A percentile compares a stretch with the other conserved stretches of the same genome.
phyloP scores from a whole-genome alignment of 768 basidiomycete species.

The Crepidotus variabilis region DNA sequence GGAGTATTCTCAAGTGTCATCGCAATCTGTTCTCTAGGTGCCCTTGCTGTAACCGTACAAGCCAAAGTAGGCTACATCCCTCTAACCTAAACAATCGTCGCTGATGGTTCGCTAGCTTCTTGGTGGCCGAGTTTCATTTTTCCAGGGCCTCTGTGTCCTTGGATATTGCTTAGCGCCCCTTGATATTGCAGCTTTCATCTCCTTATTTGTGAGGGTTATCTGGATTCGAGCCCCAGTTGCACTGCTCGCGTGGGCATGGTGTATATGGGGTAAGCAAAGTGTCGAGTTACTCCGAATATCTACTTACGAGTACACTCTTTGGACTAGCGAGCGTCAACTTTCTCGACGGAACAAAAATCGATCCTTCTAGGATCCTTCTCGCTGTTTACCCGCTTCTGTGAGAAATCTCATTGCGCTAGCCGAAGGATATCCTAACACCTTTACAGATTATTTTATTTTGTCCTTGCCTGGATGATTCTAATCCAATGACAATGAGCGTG shows the following conservation, averaged over 20 bases:
- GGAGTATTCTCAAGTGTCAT: constrained; percentile 94
- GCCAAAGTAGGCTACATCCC: constrained; percentile 62
- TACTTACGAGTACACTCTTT: not conserved
- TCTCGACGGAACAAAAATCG: constrained; percentile 92
- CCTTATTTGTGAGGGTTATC: constrained; percentile 80
- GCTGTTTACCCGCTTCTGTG: constrained; percentile 96
- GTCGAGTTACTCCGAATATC: not conserved
- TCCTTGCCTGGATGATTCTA: constrained; percentile 95
- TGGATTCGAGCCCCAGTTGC: constrained; percentile 87
- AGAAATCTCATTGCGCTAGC: constrained; percentile 25
- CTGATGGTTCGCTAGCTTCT: constrained; percentile 48
- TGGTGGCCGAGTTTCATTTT: constrained; percentile 87
- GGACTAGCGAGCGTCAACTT: constrained; percentile 86
- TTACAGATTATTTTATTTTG: constrained; percentile 83
- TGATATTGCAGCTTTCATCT: constrained; percentile 83
- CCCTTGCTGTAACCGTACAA: constrained; percentile 90
- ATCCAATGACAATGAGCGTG: constrained; percentile 55
- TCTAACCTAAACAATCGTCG: constrained; percentile 3
- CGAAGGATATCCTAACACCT: constrained; percentile 3
- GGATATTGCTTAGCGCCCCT: constrained; percentile 96
- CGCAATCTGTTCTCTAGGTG: constrained; percentile 87
- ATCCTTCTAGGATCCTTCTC: constrained; percentile 82
- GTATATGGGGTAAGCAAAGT: constrained; percentile 82
- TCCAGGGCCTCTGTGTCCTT: constrained; percentile 91
- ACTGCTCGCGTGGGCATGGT: constrained; percentile 90